These are phyloP conservation scores for Diversispora eburnea DNA, from an alignment of 192 early-diverging fungal species.

Conservation along the genomic window DNA sequence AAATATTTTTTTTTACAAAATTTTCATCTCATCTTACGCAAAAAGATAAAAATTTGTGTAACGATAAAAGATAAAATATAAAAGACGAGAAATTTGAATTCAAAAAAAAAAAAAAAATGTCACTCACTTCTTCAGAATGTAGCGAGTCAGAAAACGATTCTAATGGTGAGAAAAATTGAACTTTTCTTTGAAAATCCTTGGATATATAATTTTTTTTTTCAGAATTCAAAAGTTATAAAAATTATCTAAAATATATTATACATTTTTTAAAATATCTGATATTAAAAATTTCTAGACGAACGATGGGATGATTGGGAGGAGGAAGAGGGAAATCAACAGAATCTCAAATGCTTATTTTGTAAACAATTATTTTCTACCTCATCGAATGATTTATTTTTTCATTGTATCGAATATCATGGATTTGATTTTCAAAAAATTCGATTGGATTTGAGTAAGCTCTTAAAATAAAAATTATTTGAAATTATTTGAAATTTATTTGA, in stretches of 20 bases:
- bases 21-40: no score
- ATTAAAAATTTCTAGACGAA: conserved; percentile 9
- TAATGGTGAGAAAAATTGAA: conserved; percentile 5
- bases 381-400: conserved; percentile 55
- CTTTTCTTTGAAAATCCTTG: no score
- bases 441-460: conserved; percentile 29
- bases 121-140: conserved; percentile 4
- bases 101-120: no score
- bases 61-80: no score
- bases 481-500: no score
- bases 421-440: conserved; percentile 65
- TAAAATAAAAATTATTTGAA: not conserved
- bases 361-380: conserved; percentile 42
- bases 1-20: no score
- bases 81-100: no score
- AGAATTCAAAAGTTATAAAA: not conserved
- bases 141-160: conserved; percentile 23
- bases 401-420: conserved; percentile 53
- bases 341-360: conserved; percentile 73
- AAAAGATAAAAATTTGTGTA: no score
- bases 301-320: conserved; percentile 69
- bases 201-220: not conserved
- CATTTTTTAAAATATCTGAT: not conserved
- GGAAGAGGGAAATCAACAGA: conserved; percentile 43
- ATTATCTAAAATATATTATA: not conserved